Percentiles rank a stretch among this genome's conserved stretches.
These are phyloP conservation scores for Lobosporangium transversale DNA, from an alignment of 192 early-diverging fungal genomes.

Conservation along the genomic window DNA sequence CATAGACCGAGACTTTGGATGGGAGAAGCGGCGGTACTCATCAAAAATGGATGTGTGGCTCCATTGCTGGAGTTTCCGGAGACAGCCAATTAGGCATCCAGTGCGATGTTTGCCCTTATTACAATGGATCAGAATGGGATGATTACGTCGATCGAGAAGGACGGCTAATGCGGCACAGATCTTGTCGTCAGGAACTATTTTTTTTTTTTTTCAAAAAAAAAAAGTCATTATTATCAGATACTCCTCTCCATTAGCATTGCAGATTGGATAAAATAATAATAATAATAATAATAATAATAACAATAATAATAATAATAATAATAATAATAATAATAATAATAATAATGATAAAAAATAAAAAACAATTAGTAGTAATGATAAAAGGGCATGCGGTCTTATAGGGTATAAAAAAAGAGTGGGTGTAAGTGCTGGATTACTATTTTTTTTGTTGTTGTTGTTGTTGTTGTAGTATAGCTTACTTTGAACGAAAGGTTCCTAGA, in stretches of 20 bases:
- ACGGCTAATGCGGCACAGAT: conserved; percentile 66
- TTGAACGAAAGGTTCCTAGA: conserved; percentile 73
- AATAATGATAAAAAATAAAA: background rate
- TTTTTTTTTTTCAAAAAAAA: background rate
- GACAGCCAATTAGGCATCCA: conserved; percentile 93
- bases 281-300: too few relatives aligned
- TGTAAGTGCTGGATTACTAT: background rate
- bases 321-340: too few relatives aligned
- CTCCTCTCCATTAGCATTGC: too few relatives aligned
- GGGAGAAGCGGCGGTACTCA: conserved; percentile 93
- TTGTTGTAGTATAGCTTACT: too few relatives aligned
- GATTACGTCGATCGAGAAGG: conserved; percentile 74
- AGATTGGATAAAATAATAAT: too few relatives aligned
- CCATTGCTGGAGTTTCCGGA: conserved; percentile 96
- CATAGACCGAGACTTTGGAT: conserved; percentile 84
- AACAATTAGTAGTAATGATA: conserved; percentile 3
- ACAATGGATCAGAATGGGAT: conserved; percentile 93
- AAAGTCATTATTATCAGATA: background rate
- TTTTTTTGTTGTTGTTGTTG: background rate
- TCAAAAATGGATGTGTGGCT: conserved; percentile 96
- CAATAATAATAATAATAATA: too few relatives aligned
- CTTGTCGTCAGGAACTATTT: conserved; percentile 69
- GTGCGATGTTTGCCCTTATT: conserved; percentile 99
- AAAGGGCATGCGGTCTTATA: too few relatives aligned
- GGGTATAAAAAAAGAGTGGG: background rate